Evolutionary conservation across 208 protist genomes (phyloP).

Genomic region (Crithidia bombi): DNA sequence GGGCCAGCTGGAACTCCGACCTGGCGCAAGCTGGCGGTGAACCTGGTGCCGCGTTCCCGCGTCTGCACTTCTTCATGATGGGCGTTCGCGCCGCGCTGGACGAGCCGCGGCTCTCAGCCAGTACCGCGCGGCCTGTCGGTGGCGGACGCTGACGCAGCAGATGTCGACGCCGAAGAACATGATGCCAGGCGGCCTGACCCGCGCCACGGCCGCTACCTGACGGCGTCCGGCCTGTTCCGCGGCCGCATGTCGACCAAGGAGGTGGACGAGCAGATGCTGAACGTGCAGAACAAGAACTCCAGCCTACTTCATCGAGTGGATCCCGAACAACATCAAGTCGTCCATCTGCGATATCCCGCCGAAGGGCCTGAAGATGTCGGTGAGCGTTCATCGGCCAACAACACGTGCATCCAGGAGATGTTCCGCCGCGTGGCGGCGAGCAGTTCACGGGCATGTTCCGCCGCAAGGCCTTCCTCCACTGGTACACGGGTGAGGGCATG

Average conservation of each 20-base stretch:
- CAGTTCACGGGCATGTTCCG: constrained; percentile 99
- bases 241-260: constrained; percentile 95
- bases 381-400: constrained; percentile 96
- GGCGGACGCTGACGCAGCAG: constrained; percentile 94
- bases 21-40: constrained; percentile 97
- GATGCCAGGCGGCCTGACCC: constrained; percentile 92
- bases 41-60: constrained; percentile 98
- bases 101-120: constrained; percentile 76
- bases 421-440: constrained; percentile 90
- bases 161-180: constrained; percentile 99
- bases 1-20: constrained; percentile 97
- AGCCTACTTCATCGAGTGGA: constrained; percentile 95
- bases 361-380: constrained; percentile 93
- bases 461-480: constrained; percentile 99
- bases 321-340: constrained; percentile 74
- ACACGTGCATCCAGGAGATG: constrained; percentile 94
- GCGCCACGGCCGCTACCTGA: constrained; percentile 64
- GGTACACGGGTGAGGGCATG: constrained; percentile 97
- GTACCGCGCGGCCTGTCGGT: constrained; percentile 83
- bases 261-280: constrained; percentile 31
- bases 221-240: constrained; percentile 91
- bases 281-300: constrained; percentile 59
- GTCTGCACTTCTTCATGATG: constrained; percentile 99
- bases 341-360: constrained; percentile 93
- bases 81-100: constrained; percentile 97